A percentile compares a stretch with the other conserved stretches of the same genome.
Evolutionary conservation across 1,139 yeast genomes (phyloP).

Genomic region (Geotrichum klebahnii): DNA sequence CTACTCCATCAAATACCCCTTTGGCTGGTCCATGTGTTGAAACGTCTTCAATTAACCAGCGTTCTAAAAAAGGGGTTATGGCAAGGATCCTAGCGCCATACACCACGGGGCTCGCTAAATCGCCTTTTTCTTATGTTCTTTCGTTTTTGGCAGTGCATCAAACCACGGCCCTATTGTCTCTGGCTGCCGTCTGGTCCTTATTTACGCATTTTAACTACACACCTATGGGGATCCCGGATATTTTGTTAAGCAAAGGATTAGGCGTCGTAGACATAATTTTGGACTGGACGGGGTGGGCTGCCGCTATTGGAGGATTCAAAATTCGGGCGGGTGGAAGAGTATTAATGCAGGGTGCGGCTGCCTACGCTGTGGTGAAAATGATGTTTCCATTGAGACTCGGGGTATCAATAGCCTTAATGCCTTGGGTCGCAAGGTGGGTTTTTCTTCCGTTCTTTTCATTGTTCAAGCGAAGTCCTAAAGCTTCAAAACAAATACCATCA

Average conservation of each 20-base stretch:
- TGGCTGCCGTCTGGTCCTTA: neutral
- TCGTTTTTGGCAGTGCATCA: neutral
- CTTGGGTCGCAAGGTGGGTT: constrained; percentile 8
- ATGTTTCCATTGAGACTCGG: constrained; percentile 9
- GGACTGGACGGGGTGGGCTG: neutral
- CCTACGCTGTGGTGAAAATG: constrained; percentile 10
- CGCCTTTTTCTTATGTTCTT: neutral
- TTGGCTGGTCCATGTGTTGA: too few species aligned
- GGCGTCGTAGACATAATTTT: neutral
- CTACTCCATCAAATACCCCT: too few species aligned
- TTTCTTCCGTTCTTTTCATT: neutral
- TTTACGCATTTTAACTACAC: neutral
- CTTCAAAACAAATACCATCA: neutral
- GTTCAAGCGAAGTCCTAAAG: neutral
- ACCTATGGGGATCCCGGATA: constrained; percentile 4
- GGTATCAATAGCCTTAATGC: neutral
- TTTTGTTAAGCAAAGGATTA: neutral
- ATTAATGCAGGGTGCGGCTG: constrained; percentile 11
- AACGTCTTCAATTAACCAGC: too few species aligned
- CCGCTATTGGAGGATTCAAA: neutral
- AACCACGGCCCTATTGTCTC: neutral
- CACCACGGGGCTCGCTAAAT: neutral
- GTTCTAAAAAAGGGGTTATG: neutral
- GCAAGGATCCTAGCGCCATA: neutral
- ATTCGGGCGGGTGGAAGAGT: constrained; percentile 2